A percentile compares a stretch with the other conserved stretches of the same genome.
Evolutionary conservation across 805 yeast species (phyloP).

Genomic region (Monosporozyma aquatica): DNA sequence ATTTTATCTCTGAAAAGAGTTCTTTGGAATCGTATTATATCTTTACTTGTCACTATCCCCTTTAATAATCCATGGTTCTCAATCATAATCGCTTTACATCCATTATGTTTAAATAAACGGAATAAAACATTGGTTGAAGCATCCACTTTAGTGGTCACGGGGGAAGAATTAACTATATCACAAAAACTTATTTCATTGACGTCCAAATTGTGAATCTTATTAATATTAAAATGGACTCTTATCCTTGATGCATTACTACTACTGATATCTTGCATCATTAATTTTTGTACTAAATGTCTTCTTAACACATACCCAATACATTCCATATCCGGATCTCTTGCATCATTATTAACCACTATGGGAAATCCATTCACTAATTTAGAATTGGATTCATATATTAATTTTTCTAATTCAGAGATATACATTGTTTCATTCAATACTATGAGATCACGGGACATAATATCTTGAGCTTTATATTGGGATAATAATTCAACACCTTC

Average conservation of each 20-base stretch:
- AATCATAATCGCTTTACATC: slow-evolving; percentile 67
- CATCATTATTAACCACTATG: slow-evolving; percentile 34
- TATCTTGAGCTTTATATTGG: slow-evolving; percentile 38
- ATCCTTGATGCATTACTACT: slow-evolving; percentile 25
- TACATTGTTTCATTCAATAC: slow-evolving; percentile 20
- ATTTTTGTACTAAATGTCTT: slow-evolving; percentile 16
- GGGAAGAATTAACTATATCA: slow-evolving; percentile 40
- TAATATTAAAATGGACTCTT: slow-evolving; percentile 7
- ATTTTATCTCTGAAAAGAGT: slow-evolving; percentile 20
- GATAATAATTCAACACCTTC: slow-evolving; percentile 39
- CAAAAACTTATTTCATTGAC: slow-evolving; percentile 9
- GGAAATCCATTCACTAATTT: slow-evolving; percentile 43
- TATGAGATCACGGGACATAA: slow-evolving; percentile 46
- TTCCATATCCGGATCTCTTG: slow-evolving; percentile 32
- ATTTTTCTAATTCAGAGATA: slow-evolving; percentile 19
- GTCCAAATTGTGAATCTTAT: not conserved
- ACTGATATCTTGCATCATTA: slow-evolving; percentile 11
- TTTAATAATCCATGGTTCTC: slow-evolving; percentile 50
- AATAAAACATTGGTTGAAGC: slow-evolving; percentile 53
- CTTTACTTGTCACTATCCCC: slow-evolving; percentile 84
- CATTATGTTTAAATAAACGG: slow-evolving; percentile 65
- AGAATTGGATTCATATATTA: slow-evolving; percentile 26
- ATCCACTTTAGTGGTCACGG: slow-evolving; percentile 46
- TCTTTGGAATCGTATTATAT: slow-evolving; percentile 56
- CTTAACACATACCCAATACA: slow-evolving; percentile 32